phyloP scores from a whole-genome alignment of 2,329 filamentous ascomycete genomes.

The Aspergillus sp. region DNA sequence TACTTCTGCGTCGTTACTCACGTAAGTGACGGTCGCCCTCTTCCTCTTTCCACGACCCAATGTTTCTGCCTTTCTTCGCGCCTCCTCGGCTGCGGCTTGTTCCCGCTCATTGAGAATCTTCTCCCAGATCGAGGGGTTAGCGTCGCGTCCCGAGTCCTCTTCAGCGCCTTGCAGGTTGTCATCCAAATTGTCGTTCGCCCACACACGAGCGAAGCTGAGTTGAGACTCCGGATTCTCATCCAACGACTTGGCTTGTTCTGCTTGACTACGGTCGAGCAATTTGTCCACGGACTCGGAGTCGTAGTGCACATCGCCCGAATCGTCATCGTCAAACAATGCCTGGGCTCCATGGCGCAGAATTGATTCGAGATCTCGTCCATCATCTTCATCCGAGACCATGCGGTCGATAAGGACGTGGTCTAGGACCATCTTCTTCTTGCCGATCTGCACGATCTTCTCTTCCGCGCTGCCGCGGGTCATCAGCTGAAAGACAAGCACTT shows the following conservation, averaged over 20 bases:
- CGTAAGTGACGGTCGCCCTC: constrained; percentile 52
- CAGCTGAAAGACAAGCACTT: constrained; percentile 91
- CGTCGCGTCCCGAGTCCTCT: constrained; percentile 46
- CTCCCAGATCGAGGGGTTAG: constrained; percentile 76
- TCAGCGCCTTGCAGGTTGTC: constrained; percentile 58
- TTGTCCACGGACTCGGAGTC: constrained; percentile 81
- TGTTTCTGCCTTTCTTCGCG: constrained; percentile 66
- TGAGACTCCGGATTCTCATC: constrained; percentile 70
- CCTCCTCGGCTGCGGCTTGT: constrained; percentile 70
- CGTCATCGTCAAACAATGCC: constrained; percentile 77
- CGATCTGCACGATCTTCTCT: constrained; percentile 94
- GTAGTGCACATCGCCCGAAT: constrained; percentile 72
- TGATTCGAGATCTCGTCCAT: constrained; percentile 76
- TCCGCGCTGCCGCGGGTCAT: constrained; percentile 87
- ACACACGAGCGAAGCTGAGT: constrained; percentile 87
- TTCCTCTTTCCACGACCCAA: constrained; percentile 82
- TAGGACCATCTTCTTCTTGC: constrained; percentile 91
- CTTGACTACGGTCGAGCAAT: constrained; percentile 80
- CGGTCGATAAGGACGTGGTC: constrained; percentile 93
- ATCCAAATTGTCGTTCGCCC: constrained; percentile 78
- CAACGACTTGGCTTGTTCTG: constrained; percentile 67
- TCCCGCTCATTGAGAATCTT: constrained; percentile 83
- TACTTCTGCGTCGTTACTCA: constrained; percentile 21
- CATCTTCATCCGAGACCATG: constrained; percentile 81
- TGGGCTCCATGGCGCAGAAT: constrained; percentile 85